Evolutionary conservation across 306 rosid species (phyloP).

Genomic region (Oxytropis ochrocephala): DNA sequence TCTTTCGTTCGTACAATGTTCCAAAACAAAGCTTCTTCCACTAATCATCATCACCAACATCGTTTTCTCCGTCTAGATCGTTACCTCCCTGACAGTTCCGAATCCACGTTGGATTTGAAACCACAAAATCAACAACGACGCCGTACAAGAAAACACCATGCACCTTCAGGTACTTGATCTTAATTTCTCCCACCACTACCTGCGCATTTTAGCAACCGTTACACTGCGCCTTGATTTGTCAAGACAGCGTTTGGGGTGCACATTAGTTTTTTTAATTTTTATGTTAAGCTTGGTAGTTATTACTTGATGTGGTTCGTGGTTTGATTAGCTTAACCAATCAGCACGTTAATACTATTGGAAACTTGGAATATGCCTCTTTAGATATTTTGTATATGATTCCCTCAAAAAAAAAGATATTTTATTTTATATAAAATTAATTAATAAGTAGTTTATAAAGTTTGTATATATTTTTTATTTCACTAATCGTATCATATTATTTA

Average conservation of each 20-base stretch:
- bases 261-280: background rate
- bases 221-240: background rate
- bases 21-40: background rate
- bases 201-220: slow-evolving; percentile 1
- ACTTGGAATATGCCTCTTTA: background rate
- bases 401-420: too few species aligned
- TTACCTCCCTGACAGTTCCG: slow-evolving; percentile 50
- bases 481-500: too few species aligned
- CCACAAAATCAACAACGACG: background rate
- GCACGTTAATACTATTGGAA: background rate
- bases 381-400: too few species aligned
- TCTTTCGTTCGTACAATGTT: slow-evolving; percentile 78
- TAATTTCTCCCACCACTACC: background rate
- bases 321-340: slow-evolving; percentile 10
- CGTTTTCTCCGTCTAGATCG: slow-evolving; percentile 49
- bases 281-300: background rate
- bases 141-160: slow-evolving; percentile 13
- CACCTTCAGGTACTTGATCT: slow-evolving; percentile 39
- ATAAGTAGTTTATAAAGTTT: too few species aligned
- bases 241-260: slow-evolving; percentile 20
- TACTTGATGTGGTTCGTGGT: background rate
- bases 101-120: slow-evolving; percentile 61
- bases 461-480: too few species aligned
- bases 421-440: too few species aligned
- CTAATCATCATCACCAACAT: background rate